Percentiles rank a stretch among this genome's conserved stretches.
These are phyloP conservation scores for Russula abietina DNA, from an alignment of 768 basidiomycete genomes.

Conservation along the genomic window DNA sequence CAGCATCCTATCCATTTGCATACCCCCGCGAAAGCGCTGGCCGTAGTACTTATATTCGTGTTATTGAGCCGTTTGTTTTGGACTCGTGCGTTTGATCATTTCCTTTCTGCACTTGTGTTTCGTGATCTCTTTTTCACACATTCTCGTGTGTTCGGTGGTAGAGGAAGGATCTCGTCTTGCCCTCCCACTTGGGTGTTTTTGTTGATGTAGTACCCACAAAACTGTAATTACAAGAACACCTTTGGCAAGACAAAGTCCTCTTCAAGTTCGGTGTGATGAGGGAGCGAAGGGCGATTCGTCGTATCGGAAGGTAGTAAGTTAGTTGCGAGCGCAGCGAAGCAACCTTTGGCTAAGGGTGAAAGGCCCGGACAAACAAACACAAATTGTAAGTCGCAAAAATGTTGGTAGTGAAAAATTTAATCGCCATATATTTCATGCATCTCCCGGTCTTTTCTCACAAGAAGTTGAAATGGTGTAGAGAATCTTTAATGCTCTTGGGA, in stretches of 20 bases:
- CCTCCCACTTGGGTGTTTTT: neutral
- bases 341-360: too few relatives aligned
- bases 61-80: constrained; percentile 7
- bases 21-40: constrained; percentile 9
- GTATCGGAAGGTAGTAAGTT: neutral
- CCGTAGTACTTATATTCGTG: constrained; percentile 13
- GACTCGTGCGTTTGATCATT: constrained; percentile 16
- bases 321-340: too few relatives aligned
- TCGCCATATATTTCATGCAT: too few relatives aligned
- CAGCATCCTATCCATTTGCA: neutral
- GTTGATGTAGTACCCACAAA: neutral
- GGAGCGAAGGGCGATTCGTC: neutral
- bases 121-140: constrained; percentile 14
- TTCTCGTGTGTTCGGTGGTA: neutral
- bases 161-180: constrained; percentile 15
- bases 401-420: too few relatives aligned
- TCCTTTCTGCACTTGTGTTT: constrained; percentile 15
- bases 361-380: too few relatives aligned
- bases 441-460: too few relatives aligned
- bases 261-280: neutral
- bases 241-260: neutral
- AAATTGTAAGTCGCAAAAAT: too few relatives aligned
- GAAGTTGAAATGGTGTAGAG: too few relatives aligned
- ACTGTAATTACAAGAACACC: neutral
- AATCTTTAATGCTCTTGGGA: too few relatives aligned